Conservation (phyloP, 768 basidiomycete species). For the Xerocomellus chrysenteron region DNA sequence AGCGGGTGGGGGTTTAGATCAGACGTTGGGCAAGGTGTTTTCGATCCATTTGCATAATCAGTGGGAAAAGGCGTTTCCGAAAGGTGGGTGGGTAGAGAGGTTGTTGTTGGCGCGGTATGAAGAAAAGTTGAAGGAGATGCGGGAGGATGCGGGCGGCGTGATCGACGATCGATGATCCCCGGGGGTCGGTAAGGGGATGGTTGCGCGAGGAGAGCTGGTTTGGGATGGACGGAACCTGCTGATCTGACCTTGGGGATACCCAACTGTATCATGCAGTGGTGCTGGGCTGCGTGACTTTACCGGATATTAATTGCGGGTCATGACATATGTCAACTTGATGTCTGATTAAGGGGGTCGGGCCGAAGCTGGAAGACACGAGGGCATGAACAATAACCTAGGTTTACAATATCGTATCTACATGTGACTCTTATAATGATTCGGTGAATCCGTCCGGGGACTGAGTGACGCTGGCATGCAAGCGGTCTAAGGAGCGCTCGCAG, state of each 20-base stretch:
- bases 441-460: too few relatives aligned
- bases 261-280: background rate
- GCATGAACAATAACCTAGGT: too few relatives aligned
- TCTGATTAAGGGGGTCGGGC: too few relatives aligned
- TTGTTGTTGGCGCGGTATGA: constrained; percentile 70
- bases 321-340: too few relatives aligned
- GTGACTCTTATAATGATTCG: too few relatives aligned
- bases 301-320: too few relatives aligned
- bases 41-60: constrained; percentile 93
- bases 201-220: background rate
- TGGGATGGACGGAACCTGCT: background rate
- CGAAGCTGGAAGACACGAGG: too few relatives aligned
- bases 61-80: constrained; percentile 87
- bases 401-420: too few relatives aligned
- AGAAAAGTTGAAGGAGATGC: constrained; percentile 20
- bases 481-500: background rate
- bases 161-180: background rate
- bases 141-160: background rate
- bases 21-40: constrained; percentile 70
- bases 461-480: background rate
- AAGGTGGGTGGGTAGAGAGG: constrained; percentile 83
- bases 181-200: background rate
- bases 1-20: constrained; percentile 62
- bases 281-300: too few relatives aligned
- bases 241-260: background rate